These are phyloP conservation scores for Metahyphopichia silvanorum DNA, from an alignment of 805 yeast genomes.

Conservation along the genomic window DNA sequence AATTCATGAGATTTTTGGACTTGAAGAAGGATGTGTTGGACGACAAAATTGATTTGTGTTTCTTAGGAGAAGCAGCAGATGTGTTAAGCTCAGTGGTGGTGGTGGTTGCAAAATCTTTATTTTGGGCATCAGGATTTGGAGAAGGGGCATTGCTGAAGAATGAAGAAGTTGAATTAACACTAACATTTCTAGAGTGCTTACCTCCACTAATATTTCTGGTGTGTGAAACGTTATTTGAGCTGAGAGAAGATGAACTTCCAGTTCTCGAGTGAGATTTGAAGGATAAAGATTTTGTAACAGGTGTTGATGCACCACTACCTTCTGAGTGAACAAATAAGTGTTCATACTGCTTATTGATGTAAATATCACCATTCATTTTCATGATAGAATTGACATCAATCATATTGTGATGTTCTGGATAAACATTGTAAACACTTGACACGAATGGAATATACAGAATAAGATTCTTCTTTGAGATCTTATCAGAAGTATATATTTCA, in stretches of 20 bases:
- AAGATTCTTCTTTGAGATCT: slow-evolving; percentile 47
- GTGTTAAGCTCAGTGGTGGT: slow-evolving; percentile 1
- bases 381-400: slow-evolving; percentile 57
- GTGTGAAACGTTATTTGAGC: slow-evolving; percentile 8
- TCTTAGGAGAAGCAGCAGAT: background rate
- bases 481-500: slow-evolving; percentile 50
- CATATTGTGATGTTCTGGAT: slow-evolving; percentile 54
- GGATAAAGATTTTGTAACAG: slow-evolving; percentile 17
- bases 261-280: slow-evolving; percentile 12
- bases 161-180: slow-evolving; percentile 23
- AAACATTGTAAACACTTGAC: slow-evolving; percentile 50
- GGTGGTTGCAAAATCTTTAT: background rate
- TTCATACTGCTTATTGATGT: slow-evolving; percentile 40
- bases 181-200: slow-evolving; percentile 16
- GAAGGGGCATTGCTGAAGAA: slow-evolving; percentile 27
- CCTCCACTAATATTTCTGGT: background rate
- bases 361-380: slow-evolving; percentile 53
- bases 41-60: slow-evolving; percentile 1
- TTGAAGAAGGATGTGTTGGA: slow-evolving; percentile 21
- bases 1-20: slow-evolving; percentile 21
- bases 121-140: slow-evolving; percentile 8
- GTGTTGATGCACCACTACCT: slow-evolving; percentile 2
- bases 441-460: slow-evolving; percentile 47
- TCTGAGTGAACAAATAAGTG: slow-evolving; percentile 23
- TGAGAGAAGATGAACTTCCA: slow-evolving; percentile 15